A percentile compares a stretch with the other conserved stretches of the same genome.
phyloP scores from a whole-genome alignment of 2,329 filamentous ascomycete species.

The Botrytis fabae region DNA sequence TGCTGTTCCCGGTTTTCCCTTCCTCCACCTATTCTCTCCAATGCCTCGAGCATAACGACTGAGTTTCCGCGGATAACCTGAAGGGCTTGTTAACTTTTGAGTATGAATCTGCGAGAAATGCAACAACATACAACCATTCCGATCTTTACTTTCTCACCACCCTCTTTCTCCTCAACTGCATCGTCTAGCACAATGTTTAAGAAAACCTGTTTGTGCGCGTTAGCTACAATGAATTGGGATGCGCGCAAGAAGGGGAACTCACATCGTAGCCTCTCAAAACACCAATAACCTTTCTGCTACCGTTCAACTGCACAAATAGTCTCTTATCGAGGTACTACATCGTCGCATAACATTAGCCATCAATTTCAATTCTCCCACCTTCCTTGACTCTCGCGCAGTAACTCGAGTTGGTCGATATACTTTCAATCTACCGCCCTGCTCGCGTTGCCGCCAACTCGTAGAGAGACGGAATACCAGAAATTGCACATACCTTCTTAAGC shows the following conservation, averaged over 20 bases:
- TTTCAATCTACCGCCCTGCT: slow-evolving; percentile 17
- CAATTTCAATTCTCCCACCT: slow-evolving; percentile 54
- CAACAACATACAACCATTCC: slow-evolving; percentile 79
- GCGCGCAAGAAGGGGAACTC: slow-evolving; percentile 23
- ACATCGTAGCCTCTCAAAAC: slow-evolving; percentile 96
- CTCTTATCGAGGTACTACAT: slow-evolving; percentile 96
- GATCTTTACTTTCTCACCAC: slow-evolving; percentile 84
- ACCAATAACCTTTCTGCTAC: slow-evolving; percentile 95
- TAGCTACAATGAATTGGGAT: neutral
- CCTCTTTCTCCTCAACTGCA: slow-evolving; percentile 89
- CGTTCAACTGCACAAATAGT: slow-evolving; percentile 96
- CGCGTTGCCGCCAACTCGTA: slow-evolving; percentile 20
- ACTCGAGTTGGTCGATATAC: neutral
- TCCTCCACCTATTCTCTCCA: slow-evolving; percentile 66
- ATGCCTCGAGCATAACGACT: slow-evolving; percentile 93
- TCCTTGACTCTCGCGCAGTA: slow-evolving; percentile 21
- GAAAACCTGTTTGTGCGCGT: slow-evolving; percentile 68
- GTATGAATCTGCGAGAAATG: neutral
- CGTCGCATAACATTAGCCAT: slow-evolving; percentile 30
- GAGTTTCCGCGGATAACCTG: slow-evolving; percentile 96
- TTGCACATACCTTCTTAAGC: slow-evolving; percentile 81
- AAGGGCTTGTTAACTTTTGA: neutral
- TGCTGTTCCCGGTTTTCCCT: slow-evolving; percentile 43
- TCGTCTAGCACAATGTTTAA: slow-evolving; percentile 98
- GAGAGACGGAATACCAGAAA: neutral